Evolutionary conservation across 2,329 filamentous ascomycete genomes (phyloP).

Genomic region (Cladosporium sphaerospermum): DNA sequence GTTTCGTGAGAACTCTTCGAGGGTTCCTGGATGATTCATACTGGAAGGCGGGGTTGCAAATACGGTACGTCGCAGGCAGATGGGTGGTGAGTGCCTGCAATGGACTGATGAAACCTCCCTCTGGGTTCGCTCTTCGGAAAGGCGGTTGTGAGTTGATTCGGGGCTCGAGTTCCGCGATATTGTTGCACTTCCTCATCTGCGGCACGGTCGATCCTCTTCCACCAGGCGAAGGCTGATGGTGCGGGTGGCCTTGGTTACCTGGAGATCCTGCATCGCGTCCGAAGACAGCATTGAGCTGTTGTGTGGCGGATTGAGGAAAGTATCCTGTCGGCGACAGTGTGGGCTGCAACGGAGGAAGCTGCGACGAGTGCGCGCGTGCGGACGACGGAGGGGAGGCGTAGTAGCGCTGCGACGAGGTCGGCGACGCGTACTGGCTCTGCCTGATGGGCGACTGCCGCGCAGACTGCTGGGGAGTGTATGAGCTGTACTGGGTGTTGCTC

Average conservation of each 20-base stretch:
- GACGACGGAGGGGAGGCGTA: slow-evolving; percentile 50
- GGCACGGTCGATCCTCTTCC: slow-evolving; percentile 62
- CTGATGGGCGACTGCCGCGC: slow-evolving; percentile 77
- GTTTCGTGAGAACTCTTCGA: slow-evolving; percentile 90
- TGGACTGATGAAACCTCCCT: slow-evolving; percentile 96
- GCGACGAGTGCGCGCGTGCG: slow-evolving; percentile 50
- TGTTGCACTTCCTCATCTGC: slow-evolving; percentile 75
- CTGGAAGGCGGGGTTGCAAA: slow-evolving; percentile 97
- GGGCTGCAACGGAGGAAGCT: slow-evolving; percentile 67
- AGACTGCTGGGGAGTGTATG: slow-evolving; percentile 40
- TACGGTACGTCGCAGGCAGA: slow-evolving; percentile 89
- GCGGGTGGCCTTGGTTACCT: slow-evolving; percentile 9
- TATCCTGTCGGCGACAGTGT: slow-evolving; percentile 42
- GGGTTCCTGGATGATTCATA: slow-evolving; percentile 98
- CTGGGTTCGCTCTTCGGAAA: slow-evolving; percentile 88
- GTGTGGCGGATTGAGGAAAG: slow-evolving; percentile 64
- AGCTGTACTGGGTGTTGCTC: slow-evolving; percentile 23
- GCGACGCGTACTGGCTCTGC: slow-evolving; percentile 49
- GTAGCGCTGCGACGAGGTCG: slow-evolving; percentile 46
- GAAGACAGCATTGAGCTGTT: slow-evolving; percentile 64
- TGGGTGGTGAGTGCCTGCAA: slow-evolving; percentile 92
- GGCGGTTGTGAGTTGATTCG: slow-evolving; percentile 81
- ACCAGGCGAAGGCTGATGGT: slow-evolving; percentile 28
- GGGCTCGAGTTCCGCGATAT: slow-evolving; percentile 67
- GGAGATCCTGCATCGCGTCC: slow-evolving; percentile 47